Evolutionary conservation across 2,329 filamentous ascomycete species (phyloP).

Genomic region (Sclerotinia spermophila): DNA sequence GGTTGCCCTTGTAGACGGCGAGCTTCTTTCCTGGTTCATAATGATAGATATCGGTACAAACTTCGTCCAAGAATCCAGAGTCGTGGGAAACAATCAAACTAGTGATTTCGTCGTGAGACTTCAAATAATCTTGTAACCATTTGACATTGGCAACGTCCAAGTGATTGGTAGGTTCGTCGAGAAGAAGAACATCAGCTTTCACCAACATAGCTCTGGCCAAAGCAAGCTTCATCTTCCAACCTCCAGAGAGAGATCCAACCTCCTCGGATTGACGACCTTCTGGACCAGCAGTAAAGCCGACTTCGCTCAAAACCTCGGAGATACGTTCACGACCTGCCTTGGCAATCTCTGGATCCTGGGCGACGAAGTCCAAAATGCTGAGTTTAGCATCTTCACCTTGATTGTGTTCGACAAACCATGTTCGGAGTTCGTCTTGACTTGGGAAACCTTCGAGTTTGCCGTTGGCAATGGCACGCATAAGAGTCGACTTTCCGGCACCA

Average conservation of each 20-base stretch:
- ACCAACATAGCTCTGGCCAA: conserved; percentile 94
- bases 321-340: conserved; percentile 78
- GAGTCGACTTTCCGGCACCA: conserved; percentile 96
- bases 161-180: conserved; percentile 99
- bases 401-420: conserved; percentile 98
- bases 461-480: conserved; percentile 94
- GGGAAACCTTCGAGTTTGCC: conserved; percentile 98
- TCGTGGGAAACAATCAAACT: conserved; percentile 98
- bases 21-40: conserved; percentile 97
- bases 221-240: conserved; percentile 99
- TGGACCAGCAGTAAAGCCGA: conserved; percentile 88
- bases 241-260: conserved; percentile 92
- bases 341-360: conserved; percentile 82
- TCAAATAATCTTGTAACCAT: conserved; percentile 94
- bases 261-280: conserved; percentile 84
- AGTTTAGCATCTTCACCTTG: conserved; percentile 97
- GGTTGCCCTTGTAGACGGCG: conserved; percentile 77
- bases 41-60: conserved; percentile 98
- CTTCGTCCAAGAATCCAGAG: conserved; percentile 92
- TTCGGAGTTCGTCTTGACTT: conserved; percentile 83
- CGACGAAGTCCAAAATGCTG: conserved; percentile 88
- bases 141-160: conserved; percentile 93
- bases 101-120: conserved; percentile 93
- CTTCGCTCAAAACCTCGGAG: conserved; percentile 77
- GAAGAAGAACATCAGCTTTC: conserved; percentile 89